These are phyloP conservation scores for Thyridium curvatum DNA, from an alignment of 2,329 filamentous ascomycete genomes.

Conservation along the genomic window DNA sequence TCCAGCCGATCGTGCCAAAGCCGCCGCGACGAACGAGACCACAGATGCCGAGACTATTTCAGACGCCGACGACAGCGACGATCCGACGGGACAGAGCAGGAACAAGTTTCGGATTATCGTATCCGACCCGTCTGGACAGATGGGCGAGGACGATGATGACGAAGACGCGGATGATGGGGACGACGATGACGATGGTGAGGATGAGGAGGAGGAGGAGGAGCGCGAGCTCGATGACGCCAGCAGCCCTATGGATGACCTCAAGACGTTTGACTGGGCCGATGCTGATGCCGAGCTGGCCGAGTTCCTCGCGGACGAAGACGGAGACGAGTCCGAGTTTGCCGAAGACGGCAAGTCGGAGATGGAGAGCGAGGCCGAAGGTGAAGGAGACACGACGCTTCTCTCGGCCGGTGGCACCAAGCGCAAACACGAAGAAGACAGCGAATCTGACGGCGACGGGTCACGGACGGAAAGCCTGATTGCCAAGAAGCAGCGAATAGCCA, in stretches of 20 bases:
- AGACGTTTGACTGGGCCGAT: constrained; percentile 54
- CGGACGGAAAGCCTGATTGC: constrained; percentile 30
- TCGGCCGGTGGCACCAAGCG: constrained; percentile 3
- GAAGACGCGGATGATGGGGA: constrained; percentile 25
- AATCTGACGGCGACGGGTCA: constrained; percentile 22
- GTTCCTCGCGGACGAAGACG: constrained; percentile 56
- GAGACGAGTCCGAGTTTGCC: constrained; percentile 36
- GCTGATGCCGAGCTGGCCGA: constrained; percentile 70
- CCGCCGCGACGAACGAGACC: constrained; percentile 20
- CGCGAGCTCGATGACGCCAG: constrained; percentile 36
- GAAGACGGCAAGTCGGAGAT: constrained; percentile 15
- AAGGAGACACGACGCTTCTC: constrained; percentile 13
- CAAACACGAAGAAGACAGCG: constrained; percentile 18
- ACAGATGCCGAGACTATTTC: constrained; percentile 17
- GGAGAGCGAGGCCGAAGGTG: constrained; percentile 17
- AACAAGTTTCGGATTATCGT: constrained; percentile 31
- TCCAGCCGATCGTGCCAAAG: constrained; percentile 51
- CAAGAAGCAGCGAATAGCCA: constrained; percentile 45
- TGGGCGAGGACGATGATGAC: constrained; percentile 29
- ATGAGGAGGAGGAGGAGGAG: constrained; percentile 36
- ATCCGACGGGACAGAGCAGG: constrained; percentile 19
- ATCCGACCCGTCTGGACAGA: constrained; percentile 28
- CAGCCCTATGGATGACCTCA: constrained; percentile 49
- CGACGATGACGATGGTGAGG: constrained; percentile 22
- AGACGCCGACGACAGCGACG: constrained; percentile 21